These are phyloP conservation scores for Entomortierella lignicola DNA, from an alignment of 192 early-diverging fungal species.

Conservation along the genomic window DNA sequence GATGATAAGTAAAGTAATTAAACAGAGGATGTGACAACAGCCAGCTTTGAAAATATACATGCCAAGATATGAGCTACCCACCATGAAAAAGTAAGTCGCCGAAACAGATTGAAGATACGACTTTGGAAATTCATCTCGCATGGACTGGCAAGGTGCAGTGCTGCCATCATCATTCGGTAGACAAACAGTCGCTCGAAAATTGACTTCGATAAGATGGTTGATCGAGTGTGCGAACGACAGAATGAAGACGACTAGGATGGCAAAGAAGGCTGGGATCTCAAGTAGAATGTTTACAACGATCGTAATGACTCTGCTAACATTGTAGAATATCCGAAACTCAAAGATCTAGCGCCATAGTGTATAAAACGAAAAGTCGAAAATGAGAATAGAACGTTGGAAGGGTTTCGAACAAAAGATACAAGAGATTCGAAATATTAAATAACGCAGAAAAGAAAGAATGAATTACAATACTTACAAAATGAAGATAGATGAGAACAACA, in stretches of 20 bases:
- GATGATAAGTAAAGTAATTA: no score
- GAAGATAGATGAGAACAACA: slow-evolving; percentile 13
- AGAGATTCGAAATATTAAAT: no score
- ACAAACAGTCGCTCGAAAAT: background rate
- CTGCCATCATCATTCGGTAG: background rate
- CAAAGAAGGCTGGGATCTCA: slow-evolving; percentile 10
- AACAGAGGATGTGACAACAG: no score
- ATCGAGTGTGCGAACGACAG: slow-evolving; percentile 16
- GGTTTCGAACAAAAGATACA: no score
- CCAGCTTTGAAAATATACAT: no score
- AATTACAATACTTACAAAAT: slow-evolving; percentile 34
- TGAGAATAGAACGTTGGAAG: no score
- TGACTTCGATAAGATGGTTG: slow-evolving; percentile 6
- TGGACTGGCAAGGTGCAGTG: background rate
- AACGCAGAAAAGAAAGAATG: no score
- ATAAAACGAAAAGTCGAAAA: no score
- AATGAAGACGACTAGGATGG: slow-evolving; percentile 15
- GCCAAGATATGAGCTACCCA: no score
- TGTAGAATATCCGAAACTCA: slow-evolving; percentile 8
- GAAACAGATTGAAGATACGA: background rate
- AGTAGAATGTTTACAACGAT: slow-evolving; percentile 9
- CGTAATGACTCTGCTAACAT: slow-evolving; percentile 3
- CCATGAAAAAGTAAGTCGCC: slow-evolving; percentile 25
- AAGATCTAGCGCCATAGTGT: background rate
- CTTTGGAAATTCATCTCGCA: slow-evolving; percentile 4